Conservation (phyloP, 306 rosid species). For the Astragalus glycyphyllos region DNA sequence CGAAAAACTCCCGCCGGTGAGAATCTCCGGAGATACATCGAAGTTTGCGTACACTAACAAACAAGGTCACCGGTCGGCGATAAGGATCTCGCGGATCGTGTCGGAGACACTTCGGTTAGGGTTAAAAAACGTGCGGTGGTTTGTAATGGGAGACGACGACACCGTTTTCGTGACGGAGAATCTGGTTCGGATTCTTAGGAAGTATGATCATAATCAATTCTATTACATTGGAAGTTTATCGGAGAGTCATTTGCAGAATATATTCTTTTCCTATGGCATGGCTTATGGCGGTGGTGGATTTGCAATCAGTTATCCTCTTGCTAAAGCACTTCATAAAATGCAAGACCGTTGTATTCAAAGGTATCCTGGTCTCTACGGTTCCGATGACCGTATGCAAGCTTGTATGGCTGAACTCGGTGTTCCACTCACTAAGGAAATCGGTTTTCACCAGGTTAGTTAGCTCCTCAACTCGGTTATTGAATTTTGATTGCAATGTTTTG, state of each 20-base stretch:
- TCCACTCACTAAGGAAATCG: conserved; percentile 92
- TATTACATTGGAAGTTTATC: conserved; percentile 93
- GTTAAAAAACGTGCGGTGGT: conserved; percentile 79
- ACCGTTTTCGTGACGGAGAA: conserved; percentile 90
- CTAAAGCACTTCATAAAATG: conserved; percentile 70
- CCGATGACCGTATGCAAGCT: conserved; percentile 96
- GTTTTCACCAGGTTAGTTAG: conserved; percentile 83
- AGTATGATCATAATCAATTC: conserved; percentile 82
- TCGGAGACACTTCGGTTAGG: conserved; percentile 85
- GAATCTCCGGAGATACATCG: conserved; percentile 77
- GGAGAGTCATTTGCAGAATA: conserved; percentile 92
- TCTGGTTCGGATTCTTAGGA: conserved; percentile 64
- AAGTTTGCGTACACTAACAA: conserved; percentile 64
- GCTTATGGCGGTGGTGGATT: conserved; percentile 99
- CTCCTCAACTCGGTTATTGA: not conserved
- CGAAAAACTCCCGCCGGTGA: conserved; percentile 68
- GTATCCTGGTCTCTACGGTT: conserved; percentile 89
- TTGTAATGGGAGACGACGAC: conserved; percentile 99
- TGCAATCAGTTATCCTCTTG: conserved; percentile 88
- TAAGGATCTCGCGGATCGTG: conserved; percentile 94
- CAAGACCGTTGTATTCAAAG: conserved; percentile 91
- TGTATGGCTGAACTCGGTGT: conserved; percentile 99
- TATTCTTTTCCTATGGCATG: conserved; percentile 90
- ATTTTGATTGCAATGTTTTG: no score
- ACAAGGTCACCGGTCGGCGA: conserved; percentile 98